Evolutionary conservation across 2,329 filamentous ascomycete genomes (phyloP).

Genomic region (Tolypocladium paradoxum): DNA sequence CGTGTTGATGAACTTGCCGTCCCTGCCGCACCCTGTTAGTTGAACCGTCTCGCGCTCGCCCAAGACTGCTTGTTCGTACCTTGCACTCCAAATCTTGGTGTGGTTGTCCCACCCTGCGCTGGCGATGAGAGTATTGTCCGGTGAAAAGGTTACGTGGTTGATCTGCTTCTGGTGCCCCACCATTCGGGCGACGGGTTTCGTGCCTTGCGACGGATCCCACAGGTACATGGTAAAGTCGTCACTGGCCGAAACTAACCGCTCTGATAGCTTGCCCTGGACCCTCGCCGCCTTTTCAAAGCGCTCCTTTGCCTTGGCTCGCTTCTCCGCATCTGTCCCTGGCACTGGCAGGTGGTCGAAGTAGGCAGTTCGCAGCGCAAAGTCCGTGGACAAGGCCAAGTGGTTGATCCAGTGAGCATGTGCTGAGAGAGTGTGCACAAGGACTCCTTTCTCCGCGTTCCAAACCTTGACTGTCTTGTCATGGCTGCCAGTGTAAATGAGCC

Average conservation of each 20-base stretch:
- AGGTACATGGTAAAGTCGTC: conserved; percentile 96
- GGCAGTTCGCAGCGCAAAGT: conserved; percentile 75
- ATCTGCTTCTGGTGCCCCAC: conserved; percentile 95
- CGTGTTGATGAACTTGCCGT: conserved; percentile 73
- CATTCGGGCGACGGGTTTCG: conserved; percentile 78
- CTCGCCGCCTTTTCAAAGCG: conserved; percentile 79
- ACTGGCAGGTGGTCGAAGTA: conserved; percentile 74
- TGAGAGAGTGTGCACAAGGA: conserved; percentile 65
- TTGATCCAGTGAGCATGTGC: conserved; percentile 94
- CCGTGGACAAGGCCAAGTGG: conserved; percentile 84
- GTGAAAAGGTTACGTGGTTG: conserved; percentile 90
- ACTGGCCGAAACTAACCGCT: conserved; percentile 79
- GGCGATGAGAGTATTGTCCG: conserved; percentile 78
- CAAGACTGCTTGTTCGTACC: conserved; percentile 29
- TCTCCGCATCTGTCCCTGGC: conserved; percentile 59
- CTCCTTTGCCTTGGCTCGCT: conserved; percentile 62
- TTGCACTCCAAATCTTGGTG: conserved; percentile 81
- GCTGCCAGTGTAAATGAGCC: conserved; percentile 70
- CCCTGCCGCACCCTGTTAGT: conserved; percentile 25
- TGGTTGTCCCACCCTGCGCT: conserved; percentile 90
- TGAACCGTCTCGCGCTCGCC: conserved; percentile 10
- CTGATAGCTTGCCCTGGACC: conserved; percentile 64
- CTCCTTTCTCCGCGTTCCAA: conserved; percentile 75
- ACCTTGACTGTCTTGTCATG: conserved; percentile 90
- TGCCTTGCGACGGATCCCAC: conserved; percentile 72